Conservation (phyloP, 1,284 basidiomycete species). For the Termitomyces sp. region DNA sequence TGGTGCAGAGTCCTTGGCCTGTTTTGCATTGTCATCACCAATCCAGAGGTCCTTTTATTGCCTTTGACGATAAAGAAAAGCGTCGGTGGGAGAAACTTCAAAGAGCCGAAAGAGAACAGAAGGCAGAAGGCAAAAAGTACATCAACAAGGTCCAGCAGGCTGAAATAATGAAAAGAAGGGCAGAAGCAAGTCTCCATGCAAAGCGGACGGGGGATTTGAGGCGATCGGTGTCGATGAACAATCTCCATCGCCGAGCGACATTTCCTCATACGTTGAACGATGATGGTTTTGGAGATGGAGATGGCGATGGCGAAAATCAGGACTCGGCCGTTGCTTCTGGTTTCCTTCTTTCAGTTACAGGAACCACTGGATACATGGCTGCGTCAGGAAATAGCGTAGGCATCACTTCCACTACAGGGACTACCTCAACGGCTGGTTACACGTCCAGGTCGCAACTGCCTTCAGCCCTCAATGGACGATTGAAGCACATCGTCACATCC, state of each 20-base stretch:
- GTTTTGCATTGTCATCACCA: constrained; percentile 67
- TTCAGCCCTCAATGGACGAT: constrained; percentile 47
- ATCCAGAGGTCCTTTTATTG: constrained; percentile 65
- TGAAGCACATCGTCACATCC: constrained; percentile 63
- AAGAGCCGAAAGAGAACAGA: constrained; percentile 44
- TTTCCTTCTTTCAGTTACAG: constrained; percentile 59
- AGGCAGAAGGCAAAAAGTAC: constrained; percentile 42
- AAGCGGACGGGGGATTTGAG: constrained; percentile 56
- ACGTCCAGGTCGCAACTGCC: constrained; percentile 45
- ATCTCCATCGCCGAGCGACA: constrained; percentile 53
- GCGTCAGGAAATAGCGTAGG: constrained; percentile 94
- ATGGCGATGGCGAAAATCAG: constrained; percentile 42
- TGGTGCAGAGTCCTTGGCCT: constrained; percentile 56
- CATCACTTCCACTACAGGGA: constrained; percentile 84
- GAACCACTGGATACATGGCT: constrained; percentile 59
- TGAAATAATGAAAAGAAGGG: constrained; percentile 39
- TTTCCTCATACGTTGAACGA: constrained; percentile 27
- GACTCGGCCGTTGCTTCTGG: constrained; percentile 67
- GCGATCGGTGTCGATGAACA: constrained; percentile 75
- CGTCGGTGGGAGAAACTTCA: constrained; percentile 57
- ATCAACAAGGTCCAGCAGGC: constrained; percentile 33
- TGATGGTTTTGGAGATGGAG: constrained; percentile 40
- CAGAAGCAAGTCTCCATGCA: constrained; percentile 37
- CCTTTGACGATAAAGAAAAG: constrained; percentile 69
- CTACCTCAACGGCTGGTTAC: constrained; percentile 71